These are phyloP conservation scores for Fusarium euwallaceae DNA, from an alignment of 2,329 filamentous ascomycete species.

Conservation along the genomic window DNA sequence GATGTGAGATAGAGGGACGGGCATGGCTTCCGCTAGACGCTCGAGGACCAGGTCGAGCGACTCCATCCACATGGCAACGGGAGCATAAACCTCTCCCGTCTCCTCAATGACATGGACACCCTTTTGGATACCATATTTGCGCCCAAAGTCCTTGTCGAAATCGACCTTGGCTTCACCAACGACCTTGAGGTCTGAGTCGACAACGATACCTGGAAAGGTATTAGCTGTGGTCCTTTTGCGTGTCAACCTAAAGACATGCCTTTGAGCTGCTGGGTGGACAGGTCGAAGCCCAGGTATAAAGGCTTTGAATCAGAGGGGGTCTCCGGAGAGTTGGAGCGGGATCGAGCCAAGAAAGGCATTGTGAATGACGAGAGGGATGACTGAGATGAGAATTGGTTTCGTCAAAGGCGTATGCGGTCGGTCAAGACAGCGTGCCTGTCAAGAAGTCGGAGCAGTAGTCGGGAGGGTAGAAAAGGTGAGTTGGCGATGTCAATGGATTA, in stretches of 20 bases:
- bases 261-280: conserved; percentile 97
- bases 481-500: conserved; percentile 23
- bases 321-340: conserved; percentile 5
- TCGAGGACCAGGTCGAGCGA: conserved; percentile 87
- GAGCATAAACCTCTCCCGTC: conserved; percentile 91
- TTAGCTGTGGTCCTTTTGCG: conserved; percentile 10
- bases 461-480: not conserved
- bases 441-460: conserved; percentile 6
- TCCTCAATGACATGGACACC: conserved; percentile 86
- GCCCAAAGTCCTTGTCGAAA: conserved; percentile 86
- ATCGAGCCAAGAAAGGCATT: conserved; percentile 32
- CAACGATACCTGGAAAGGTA: conserved; percentile 76
- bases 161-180: conserved; percentile 91
- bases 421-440: conserved; percentile 17
- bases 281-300: conserved; percentile 92
- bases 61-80: conserved; percentile 94
- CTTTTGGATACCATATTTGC: conserved; percentile 84
- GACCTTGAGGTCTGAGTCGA: conserved; percentile 85
- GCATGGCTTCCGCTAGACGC: conserved; percentile 76
- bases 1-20: conserved; percentile 76
- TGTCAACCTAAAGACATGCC: conserved; percentile 60
- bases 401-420: not conserved
- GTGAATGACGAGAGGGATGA: conserved; percentile 6
- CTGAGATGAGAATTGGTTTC: not conserved
- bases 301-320: conserved; percentile 57